Base-by-base conservation (phyloP, 1,284 basidiomycete species). In the Ceratobasidium sp. region DNA sequence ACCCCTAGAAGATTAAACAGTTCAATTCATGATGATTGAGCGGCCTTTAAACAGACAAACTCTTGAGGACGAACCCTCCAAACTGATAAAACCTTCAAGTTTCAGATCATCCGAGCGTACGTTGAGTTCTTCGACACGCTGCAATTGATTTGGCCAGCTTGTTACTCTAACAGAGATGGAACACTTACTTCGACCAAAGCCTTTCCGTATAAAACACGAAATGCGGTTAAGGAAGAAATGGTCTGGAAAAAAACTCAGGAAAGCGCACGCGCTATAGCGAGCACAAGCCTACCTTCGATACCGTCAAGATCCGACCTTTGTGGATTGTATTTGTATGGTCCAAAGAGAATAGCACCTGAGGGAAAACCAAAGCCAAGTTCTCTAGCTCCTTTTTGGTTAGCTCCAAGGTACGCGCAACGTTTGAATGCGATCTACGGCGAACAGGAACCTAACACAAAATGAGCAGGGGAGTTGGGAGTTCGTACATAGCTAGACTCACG, bases 71-170 rank as follows among this genome's bases (percentile, higher is more conserved):
- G 89, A 86, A 2, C 93, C 93, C 28, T 88, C 85, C 7, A 95
- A 83, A 78, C 92, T 92, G 74, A 96, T 88, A 78, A 96, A 96
- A 0, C 94, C 94, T 74, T 91, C 83, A 1, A 94, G 80, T 54
- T 80, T 85, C 77, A 90, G 81, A 7, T 82, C 82, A n/a, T 83
- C 89, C 16, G 80, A 83, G 21, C 79, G 80, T 4, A 85, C 82
- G 38, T 87, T 78, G 62, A 95, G 84, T 64, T 88, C 87, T 75
- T 94, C 89, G 6, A 91, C 86, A 76, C 89, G 86, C 89, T 90
- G 76, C 16, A 69, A 58, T 5, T 5, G 3, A 1, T 44, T 41
- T 47, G 18, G 43, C n/a, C 21, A 75, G 62, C 6, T 64, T 4
- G 28, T 28, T 8, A 5, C 23, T n/a, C 13, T 38, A 46, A 26